Conservation (phyloP, 805 yeast species). For the Zygoascus flipseniorum region DNA sequence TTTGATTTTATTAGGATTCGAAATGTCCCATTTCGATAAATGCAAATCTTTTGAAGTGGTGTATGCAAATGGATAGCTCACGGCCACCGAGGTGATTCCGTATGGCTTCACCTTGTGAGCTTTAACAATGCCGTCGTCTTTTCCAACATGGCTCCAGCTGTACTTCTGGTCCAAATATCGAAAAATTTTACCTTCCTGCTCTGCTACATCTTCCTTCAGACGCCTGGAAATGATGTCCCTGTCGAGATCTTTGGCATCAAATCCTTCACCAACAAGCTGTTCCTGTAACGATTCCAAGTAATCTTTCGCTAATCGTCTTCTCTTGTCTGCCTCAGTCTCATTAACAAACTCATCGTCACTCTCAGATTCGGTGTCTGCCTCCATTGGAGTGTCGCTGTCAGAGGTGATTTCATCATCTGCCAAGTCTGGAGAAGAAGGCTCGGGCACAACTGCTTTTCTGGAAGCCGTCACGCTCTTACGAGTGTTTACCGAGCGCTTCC, state of each 20-base stretch:
- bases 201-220: slow-evolving; percentile 82
- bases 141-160: slow-evolving; percentile 28
- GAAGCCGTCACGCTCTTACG: slow-evolving; percentile 9
- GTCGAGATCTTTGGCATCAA: slow-evolving; percentile 88
- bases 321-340: slow-evolving; percentile 85
- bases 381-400: slow-evolving; percentile 10
- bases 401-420: slow-evolving; percentile 33
- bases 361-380: slow-evolving; percentile 61
- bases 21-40: slow-evolving; percentile 71
- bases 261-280: slow-evolving; percentile 42
- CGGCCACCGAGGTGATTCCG: slow-evolving; percentile 36
- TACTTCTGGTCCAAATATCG: slow-evolving; percentile 52
- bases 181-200: slow-evolving; percentile 75
- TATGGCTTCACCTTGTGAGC: slow-evolving; percentile 16
- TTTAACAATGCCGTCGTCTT: not conserved
- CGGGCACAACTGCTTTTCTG: not conserved
- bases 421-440: slow-evolving; percentile 17
- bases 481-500: slow-evolving; percentile 11
- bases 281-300: slow-evolving; percentile 70
- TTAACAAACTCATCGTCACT: slow-evolving; percentile 63
- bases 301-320: slow-evolving; percentile 90
- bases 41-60: slow-evolving; percentile 77
- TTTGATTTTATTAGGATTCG: slow-evolving; percentile 49
- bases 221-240: slow-evolving; percentile 75
- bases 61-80: slow-evolving; percentile 53